Percentiles rank a stretch among this genome's conserved stretches.
phyloP scores from a whole-genome alignment of 495 filamentous ascomycete genomes.

The Glonium stellatum region DNA sequence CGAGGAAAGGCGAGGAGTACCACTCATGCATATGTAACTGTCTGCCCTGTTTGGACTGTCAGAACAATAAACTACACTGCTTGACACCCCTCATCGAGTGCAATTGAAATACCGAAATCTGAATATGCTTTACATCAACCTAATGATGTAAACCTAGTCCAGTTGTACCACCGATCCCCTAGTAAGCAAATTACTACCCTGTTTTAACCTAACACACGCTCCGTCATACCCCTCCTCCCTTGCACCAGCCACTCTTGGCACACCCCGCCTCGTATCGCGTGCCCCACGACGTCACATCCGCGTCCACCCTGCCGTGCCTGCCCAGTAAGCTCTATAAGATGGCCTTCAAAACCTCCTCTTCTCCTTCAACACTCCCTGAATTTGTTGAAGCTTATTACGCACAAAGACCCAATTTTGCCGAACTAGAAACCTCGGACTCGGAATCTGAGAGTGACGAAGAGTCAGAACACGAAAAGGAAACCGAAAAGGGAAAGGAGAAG shows the following conservation, averaged over 20 bases:
- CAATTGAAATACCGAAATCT: too few species aligned
- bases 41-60: too few species aligned
- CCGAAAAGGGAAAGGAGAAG: neutral
- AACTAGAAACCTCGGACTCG: neutral
- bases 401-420: constrained; percentile 13
- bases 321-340: neutral
- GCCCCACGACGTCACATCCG: constrained; percentile 2
- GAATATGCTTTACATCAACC: too few species aligned
- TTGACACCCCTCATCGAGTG: too few species aligned
- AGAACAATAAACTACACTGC: too few species aligned
- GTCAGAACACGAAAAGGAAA: neutral
- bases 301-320: too few species aligned
- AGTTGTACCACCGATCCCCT: too few species aligned
- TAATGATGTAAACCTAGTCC: too few species aligned
- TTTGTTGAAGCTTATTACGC: constrained; percentile 16
- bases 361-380: neutral
- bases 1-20: too few species aligned
- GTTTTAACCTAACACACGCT: too few species aligned
- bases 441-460: neutral
- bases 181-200: too few species aligned
- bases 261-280: neutral
- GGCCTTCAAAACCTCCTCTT: neutral
- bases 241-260: neutral
- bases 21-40: too few species aligned
- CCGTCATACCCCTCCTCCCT: neutral